Conservation (phyloP, 768 basidiomycete species). For the Auricularia auricula-judae region DNA sequence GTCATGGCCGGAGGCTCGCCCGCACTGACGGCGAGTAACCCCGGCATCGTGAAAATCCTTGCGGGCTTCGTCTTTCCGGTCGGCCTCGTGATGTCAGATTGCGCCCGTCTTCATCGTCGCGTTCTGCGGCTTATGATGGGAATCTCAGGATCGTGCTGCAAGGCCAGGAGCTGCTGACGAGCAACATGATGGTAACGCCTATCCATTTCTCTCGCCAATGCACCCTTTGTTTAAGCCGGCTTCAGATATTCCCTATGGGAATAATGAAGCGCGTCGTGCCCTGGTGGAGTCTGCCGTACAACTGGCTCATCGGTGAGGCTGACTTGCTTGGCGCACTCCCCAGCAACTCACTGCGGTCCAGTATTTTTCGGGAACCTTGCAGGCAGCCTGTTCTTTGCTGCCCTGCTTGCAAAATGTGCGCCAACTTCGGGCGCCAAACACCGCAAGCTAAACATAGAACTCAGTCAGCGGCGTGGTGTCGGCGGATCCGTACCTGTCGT, state of each 20-base stretch:
- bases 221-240: not conserved
- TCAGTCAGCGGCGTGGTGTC: constrained; percentile 53
- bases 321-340: not conserved
- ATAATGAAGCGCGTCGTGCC: constrained; percentile 48
- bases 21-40: constrained; percentile 39
- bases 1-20: constrained; percentile 50
- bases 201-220: not conserved
- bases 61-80: constrained; percentile 65
- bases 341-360: constrained; percentile 14
- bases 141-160: constrained; percentile 55
- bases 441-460: constrained; percentile 1
- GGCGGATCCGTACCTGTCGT: constrained; percentile 43
- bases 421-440: constrained; percentile 1
- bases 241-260: constrained; percentile 63
- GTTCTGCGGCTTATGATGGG: not conserved
- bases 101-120: not conserved
- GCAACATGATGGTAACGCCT: constrained; percentile 56
- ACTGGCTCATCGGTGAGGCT: constrained; percentile 53
- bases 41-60: constrained; percentile 56
- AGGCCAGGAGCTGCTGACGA: constrained; percentile 59
- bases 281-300: constrained; percentile 57
- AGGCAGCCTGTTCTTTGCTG: constrained; percentile 61
- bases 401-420: constrained; percentile 54
- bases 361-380: constrained; percentile 60
- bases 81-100: constrained; percentile 61